Evolutionary conservation across 768 basidiomycete species (phyloP).

Genomic region (Lactarius indigo): DNA sequence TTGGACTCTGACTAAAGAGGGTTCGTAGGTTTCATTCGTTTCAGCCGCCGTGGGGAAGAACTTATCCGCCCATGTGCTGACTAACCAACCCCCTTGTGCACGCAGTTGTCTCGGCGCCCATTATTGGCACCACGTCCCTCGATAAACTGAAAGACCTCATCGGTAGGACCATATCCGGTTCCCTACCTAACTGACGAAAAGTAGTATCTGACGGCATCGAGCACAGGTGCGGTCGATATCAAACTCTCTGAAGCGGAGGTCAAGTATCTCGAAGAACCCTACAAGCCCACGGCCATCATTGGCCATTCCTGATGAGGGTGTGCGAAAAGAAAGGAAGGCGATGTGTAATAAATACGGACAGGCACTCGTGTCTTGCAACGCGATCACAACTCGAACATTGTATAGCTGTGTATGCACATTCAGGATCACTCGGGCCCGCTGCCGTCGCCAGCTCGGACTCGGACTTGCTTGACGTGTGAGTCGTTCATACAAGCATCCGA

Average conservation of each 20-base stretch:
- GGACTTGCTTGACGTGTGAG: too few species aligned
- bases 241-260: conserved; percentile 41
- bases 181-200: too few species aligned
- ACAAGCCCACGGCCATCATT: conserved; percentile 28
- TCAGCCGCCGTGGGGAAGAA: not conserved
- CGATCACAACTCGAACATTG: too few species aligned
- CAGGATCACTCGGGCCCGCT: too few species aligned
- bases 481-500: too few species aligned
- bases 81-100: not conserved
- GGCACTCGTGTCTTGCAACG: not conserved
- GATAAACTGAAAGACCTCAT: conserved; percentile 35
- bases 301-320: conserved; percentile 9
- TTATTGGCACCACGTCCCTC: conserved; percentile 36
- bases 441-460: too few species aligned
- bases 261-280: conserved; percentile 39
- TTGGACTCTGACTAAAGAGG: conserved; percentile 32
- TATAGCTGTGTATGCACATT: too few species aligned
- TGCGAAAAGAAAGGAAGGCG: not conserved
- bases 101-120: conserved; percentile 33
- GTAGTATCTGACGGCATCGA: not conserved
- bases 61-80: not conserved
- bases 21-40: conserved; percentile 21
- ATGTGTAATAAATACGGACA: not conserved
- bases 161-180: conserved; percentile 14
- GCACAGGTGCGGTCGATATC: conserved; percentile 33